Evolutionary conservation across 2,329 filamentous ascomycete genomes (phyloP).

Genomic region (Cladorrhinum sp.): DNA sequence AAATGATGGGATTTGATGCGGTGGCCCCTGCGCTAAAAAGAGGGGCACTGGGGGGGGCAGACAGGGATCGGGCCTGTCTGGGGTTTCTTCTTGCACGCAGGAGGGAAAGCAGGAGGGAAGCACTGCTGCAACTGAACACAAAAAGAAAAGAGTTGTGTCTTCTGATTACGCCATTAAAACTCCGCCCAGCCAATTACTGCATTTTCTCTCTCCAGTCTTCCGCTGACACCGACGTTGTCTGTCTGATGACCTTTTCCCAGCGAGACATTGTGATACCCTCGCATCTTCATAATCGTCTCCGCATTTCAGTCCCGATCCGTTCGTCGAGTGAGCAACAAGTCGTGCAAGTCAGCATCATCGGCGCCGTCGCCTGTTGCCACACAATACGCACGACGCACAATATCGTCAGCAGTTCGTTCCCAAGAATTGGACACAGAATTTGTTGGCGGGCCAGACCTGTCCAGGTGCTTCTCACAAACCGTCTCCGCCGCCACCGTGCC

Average conservation of each 20-base stretch:
- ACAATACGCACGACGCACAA: neutral
- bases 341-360: too few species aligned
- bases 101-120: constrained; percentile 2
- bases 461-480: neutral
- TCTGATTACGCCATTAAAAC: constrained; percentile 26
- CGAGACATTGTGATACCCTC: neutral
- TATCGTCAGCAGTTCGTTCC: too few species aligned
- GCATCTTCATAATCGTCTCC: neutral
- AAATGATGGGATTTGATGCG: neutral
- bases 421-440: neutral
- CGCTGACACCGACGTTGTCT: neutral
- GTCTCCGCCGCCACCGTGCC: neutral
- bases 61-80: constrained; percentile 12
- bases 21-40: constrained; percentile 9
- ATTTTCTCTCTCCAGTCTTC: neutral
- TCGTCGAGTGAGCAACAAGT: neutral
- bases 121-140: constrained; percentile 11
- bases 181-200: constrained; percentile 3
- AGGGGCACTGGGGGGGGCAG: constrained; percentile 2
- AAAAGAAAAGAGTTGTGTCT: constrained; percentile 22
- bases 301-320: neutral
- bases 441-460: neutral
- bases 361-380: neutral
- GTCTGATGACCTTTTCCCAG: neutral
- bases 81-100: neutral